Base-by-base conservation (phyloP, 805 yeast species). In the Candida dajiaensis region DNA sequence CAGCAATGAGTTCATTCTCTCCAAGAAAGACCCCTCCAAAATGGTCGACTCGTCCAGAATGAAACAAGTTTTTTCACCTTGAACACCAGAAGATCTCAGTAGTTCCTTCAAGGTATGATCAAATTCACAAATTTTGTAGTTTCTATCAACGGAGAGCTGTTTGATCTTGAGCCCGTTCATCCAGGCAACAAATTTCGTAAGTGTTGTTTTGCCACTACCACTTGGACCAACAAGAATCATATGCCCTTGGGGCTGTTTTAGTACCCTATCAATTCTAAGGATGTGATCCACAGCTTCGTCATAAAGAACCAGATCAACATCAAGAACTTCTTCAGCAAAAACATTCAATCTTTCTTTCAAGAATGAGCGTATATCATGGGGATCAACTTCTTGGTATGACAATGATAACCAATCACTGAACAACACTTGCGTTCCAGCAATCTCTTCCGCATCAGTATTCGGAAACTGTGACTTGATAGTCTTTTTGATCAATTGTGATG, bases 201-300 rank as follows among this genome's bases (percentile, higher is more conserved):
- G 57, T 0, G 90, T 82, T 0, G 88, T 75, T 61, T 86, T 87
- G 1, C 97, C 97, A 53, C 89, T 79, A 1, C 95, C 77, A 45
- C 88, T 76, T 1, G 87, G 79, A 0, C 97, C 98, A 19, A 87
- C 84, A 36, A 92, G 61, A 52, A 92, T 86, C 71, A 87, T 64
- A 63, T 92, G 98, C 0, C 98, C 98, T 57, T 90, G 97, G 0
- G 83, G 81, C 57, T 89, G 95, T 44, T 81, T 74, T 42, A 92
- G 62, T 0, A 88, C 92, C 47, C 98, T 68, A 56, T 90, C 96
- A 41, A 90, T 79, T 48, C 95, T 66, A 23, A 92, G 65, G 20
- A 84, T 73, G 59, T 89, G 89, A 45, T 84, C 90, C 9, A 90
- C 63, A 49, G 87, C 69, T 5, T 83, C 87, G 39, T 82, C 84